Evolutionary conservation across 225 moss, liverwort and hornwort genomes (phyloP), one percentile per base, ranked within the genome.

Genomic region (Neckera pumila): DNA sequence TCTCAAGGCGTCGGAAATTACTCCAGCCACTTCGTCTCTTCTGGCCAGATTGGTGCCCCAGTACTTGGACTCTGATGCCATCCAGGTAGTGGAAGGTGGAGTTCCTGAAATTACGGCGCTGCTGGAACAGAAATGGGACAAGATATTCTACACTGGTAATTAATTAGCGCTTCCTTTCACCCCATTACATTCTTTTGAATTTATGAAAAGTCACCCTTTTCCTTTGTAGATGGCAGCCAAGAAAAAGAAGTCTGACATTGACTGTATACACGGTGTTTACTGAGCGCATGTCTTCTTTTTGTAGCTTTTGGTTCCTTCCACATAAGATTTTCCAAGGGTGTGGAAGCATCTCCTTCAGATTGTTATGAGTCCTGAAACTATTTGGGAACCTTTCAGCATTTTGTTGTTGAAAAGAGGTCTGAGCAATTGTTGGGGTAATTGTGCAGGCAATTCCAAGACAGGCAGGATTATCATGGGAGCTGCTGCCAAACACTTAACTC

Each of bases 121-220:
- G 36, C 86, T 98, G 81, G 94, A 93, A 59, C 98, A 97, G 81
- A 93, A 78, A 84, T 98, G 98, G 98, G 96, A 98, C 91, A 98
- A 95, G 80, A 97, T 98, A 64, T 95, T 98, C 84, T 98, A 95
- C 80, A 98, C 98, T 85, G 97, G 98, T 97, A 89, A 59, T 15
- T 58, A 26, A 36, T 54, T 5, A 34, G 12, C 57, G 34, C 53
- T 57, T 23, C 31, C 34, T 43, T 63, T 53, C 63, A 33, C 23
- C 33, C 49, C 65, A 40, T 54, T 40, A 33, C 30, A 12, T 77
- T 21, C 22, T 63, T 31, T 40, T 49, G 11, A n/a, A 40, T n/a
- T 21, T 61, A 12, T 74, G 36, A n/a, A 19, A 27, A 10, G 33
- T 47, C 60, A 27, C 47, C 47, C 21, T 85, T 74, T 26, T 36